phyloP scores from a whole-genome alignment of 1,284 basidiomycete genomes.

The Naganishia liquefaciens region DNA sequence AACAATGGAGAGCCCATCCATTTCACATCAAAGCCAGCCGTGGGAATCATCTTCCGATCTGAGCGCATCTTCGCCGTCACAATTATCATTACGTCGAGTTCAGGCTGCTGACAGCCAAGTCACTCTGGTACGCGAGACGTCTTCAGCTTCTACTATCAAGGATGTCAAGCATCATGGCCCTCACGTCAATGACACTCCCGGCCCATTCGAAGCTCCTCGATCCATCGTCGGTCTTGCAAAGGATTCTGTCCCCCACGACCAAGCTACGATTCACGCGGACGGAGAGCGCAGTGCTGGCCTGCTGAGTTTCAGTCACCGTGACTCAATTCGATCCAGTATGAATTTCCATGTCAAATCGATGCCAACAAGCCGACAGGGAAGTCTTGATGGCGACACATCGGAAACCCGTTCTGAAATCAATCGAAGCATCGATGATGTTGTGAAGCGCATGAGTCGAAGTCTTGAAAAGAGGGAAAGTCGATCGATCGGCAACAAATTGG shows the following conservation, averaged over 20 bases:
- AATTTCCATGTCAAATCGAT: slow-evolving; percentile 24
- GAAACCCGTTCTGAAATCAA: slow-evolving; percentile 18
- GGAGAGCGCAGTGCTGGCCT: background rate
- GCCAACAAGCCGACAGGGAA: slow-evolving; percentile 22
- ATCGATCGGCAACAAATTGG: slow-evolving; percentile 22
- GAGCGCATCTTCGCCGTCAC: slow-evolving; percentile 2
- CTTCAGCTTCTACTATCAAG: slow-evolving; percentile 33
- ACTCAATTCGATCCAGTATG: slow-evolving; percentile 23
- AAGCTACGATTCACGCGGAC: slow-evolving; percentile 55
- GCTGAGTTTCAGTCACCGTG: background rate
- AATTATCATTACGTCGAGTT: slow-evolving; percentile 4
- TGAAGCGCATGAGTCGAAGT: slow-evolving; percentile 26
- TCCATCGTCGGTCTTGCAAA: slow-evolving; percentile 58
- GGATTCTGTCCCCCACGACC: slow-evolving; percentile 84
- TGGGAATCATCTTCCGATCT: slow-evolving; percentile 6
- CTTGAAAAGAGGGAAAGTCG: slow-evolving; percentile 17
- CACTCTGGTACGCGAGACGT: slow-evolving; percentile 29
- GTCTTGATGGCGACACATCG: slow-evolving; percentile 8
- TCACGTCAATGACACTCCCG: slow-evolving; percentile 47
- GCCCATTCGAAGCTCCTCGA: slow-evolving; percentile 49
- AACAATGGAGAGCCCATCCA: slow-evolving; percentile 7
- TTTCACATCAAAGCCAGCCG: background rate
- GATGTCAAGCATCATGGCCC: slow-evolving; percentile 27
- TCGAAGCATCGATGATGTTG: slow-evolving; percentile 29
- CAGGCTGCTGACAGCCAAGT: slow-evolving; percentile 18